These are phyloP conservation scores for Botrytis fabae DNA, from an alignment of 2,329 filamentous ascomycete species.

Conservation along the genomic window DNA sequence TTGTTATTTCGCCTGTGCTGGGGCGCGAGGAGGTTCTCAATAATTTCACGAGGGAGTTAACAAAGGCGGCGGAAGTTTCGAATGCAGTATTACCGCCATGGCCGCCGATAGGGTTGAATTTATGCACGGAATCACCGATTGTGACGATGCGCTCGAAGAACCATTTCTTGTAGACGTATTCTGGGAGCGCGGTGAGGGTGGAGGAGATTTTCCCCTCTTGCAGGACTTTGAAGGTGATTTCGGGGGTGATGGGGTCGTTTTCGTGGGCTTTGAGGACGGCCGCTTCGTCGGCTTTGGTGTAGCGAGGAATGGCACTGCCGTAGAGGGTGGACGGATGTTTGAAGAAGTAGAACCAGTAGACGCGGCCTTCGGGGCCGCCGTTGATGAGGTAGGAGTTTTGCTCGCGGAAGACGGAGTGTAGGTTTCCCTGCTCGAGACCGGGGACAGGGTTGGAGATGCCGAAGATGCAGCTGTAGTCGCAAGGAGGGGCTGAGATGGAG, in stretches of 20 bases:
- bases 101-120: constrained; percentile 21
- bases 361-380: constrained; percentile 24
- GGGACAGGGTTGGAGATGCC: constrained; percentile 26
- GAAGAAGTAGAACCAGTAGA: constrained; percentile 29
- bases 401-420: constrained; percentile 24
- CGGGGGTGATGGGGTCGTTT: constrained; percentile 22
- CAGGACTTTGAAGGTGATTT: constrained; percentile 27
- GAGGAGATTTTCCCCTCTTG: constrained; percentile 23
- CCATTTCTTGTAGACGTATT: constrained; percentile 43
- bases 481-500: not conserved
- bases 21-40: not conserved
- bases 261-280: constrained; percentile 17
- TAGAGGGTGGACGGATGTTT: constrained; percentile 25
- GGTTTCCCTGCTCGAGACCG: constrained; percentile 24
- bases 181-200: constrained; percentile 27
- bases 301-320: constrained; percentile 29
- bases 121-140: constrained; percentile 26
- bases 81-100: constrained; percentile 3
- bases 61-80: constrained; percentile 1
- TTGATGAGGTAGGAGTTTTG: constrained; percentile 26
- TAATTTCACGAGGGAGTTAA: constrained; percentile 9
- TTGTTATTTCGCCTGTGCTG: not conserved
- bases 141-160: constrained; percentile 43
- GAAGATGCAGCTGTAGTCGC: constrained; percentile 30
- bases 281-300: constrained; percentile 28